These are phyloP conservation scores for Silene latifolia DNA, from an alignment of 148 eudicot species.

Conservation along the genomic window DNA sequence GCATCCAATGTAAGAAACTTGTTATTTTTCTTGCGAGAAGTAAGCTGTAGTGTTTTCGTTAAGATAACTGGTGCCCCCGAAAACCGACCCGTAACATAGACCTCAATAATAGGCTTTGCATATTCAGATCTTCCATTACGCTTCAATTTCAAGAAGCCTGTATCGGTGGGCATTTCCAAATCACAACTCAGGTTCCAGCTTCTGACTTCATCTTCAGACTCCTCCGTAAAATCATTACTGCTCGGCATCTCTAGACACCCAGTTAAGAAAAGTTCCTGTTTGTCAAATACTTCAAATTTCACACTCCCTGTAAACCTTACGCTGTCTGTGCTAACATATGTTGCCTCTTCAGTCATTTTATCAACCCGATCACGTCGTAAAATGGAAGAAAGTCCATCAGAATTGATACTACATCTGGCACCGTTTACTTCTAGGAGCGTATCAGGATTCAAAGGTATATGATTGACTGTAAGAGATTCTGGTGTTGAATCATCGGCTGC, in stretches of 20 bases:
- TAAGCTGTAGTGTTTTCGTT: constrained; percentile 55
- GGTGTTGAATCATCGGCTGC: constrained; percentile 53
- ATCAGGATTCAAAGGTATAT: constrained; percentile 46
- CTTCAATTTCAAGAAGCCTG: constrained; percentile 54
- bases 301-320: constrained; percentile 56
- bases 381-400: constrained; percentile 38
- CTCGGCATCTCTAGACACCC: constrained; percentile 53
- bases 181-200: constrained; percentile 61
- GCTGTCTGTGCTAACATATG: constrained; percentile 56
- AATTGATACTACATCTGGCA: constrained; percentile 36
- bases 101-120: constrained; percentile 45
- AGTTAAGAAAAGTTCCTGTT: constrained; percentile 43
- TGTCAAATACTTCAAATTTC: constrained; percentile 58
- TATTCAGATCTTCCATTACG: constrained; percentile 37
- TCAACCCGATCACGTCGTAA: constrained; percentile 49
- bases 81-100: constrained; percentile 62
- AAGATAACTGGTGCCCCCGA: constrained; percentile 57
- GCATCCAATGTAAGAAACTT: constrained; percentile 44
- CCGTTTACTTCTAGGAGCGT: constrained; percentile 60
- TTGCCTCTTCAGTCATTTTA: constrained; percentile 52
- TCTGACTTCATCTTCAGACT: constrained; percentile 23
- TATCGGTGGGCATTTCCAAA: constrained; percentile 32
- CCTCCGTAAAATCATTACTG: constrained; percentile 38
- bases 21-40: constrained; percentile 43
- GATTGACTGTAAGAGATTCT: constrained; percentile 42